Conservation (phyloP, 805 yeast species). For the Hanseniaspora valbyensis region DNA sequence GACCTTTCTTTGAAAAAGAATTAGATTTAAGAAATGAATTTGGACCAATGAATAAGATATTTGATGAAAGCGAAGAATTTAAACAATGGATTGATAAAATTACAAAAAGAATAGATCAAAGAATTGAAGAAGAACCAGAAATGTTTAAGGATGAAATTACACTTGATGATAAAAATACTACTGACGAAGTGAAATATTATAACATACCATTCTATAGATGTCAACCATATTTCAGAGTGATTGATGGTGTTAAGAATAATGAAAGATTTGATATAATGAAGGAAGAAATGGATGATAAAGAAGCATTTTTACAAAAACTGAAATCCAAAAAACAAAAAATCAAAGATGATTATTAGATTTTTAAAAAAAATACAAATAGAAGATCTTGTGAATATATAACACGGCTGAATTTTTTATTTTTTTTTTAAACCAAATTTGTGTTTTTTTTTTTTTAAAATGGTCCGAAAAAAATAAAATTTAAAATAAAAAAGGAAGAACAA, state of each 20-base stretch:
- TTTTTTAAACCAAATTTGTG: neutral
- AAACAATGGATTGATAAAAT: constrained; percentile 52
- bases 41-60: constrained; percentile 32
- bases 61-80: constrained; percentile 32
- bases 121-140: constrained; percentile 48
- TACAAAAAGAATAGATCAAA: constrained; percentile 51
- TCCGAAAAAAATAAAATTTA: too few species aligned
- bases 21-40: constrained; percentile 67
- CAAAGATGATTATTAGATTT: constrained; percentile 8
- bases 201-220: constrained; percentile 90
- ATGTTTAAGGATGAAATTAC: constrained; percentile 29
- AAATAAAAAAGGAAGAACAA: too few species aligned
- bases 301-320: constrained; percentile 11
- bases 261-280: constrained; percentile 27
- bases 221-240: constrained; percentile 88
- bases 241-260: constrained; percentile 60
- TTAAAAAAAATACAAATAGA: too few species aligned
- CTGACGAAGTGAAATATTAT: constrained; percentile 37
- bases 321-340: constrained; percentile 13
- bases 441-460: constrained; percentile 1
- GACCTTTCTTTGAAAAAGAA: constrained; percentile 67
- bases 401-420: neutral
- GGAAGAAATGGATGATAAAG: constrained; percentile 20
- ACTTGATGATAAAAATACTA: constrained; percentile 1
- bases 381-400: too few species aligned